These are phyloP conservation scores for Trichoderma arundinaceum DNA, from an alignment of 2,329 filamentous ascomycete genomes.

Conservation along the genomic window DNA sequence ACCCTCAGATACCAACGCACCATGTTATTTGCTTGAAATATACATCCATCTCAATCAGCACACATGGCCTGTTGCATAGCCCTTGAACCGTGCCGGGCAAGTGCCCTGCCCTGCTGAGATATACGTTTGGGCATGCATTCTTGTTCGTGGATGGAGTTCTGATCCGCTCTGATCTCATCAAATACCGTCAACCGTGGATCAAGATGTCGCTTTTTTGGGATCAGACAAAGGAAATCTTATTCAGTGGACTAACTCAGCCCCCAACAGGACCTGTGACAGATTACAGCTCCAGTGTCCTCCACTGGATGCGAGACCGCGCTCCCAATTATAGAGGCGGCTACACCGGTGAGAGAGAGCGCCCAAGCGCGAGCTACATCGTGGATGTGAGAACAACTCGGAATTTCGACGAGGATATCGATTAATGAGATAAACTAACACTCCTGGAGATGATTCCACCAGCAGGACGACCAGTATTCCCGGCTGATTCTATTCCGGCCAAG, in stretches of 20 bases:
- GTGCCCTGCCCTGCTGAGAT: not conserved
- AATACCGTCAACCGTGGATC: no score
- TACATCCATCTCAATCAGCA: not conserved
- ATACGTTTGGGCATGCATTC: not conserved
- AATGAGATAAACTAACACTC: constrained; percentile 34
- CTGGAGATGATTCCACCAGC: constrained; percentile 82
- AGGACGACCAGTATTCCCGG: constrained; percentile 74
- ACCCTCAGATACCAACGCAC: no score
- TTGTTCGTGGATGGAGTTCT: not conserved
- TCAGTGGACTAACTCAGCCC: not conserved
- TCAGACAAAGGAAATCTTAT: not conserved
- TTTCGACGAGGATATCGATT: not conserved
- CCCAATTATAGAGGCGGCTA: constrained; percentile 72
- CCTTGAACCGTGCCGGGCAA: not conserved
- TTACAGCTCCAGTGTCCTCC: constrained; percentile 86
- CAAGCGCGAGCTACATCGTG: constrained; percentile 86
- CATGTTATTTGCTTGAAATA: not conserved
- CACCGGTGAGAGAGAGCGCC: constrained; percentile 78
- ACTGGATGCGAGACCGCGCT: constrained; percentile 84
- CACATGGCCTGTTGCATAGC: not conserved
- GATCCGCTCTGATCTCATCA: not conserved
- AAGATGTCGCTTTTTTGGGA: no score
- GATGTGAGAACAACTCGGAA: constrained; percentile 60
- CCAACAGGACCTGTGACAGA: constrained; percentile 82
- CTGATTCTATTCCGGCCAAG: constrained; percentile 89